Conservation (phyloP, 2,329 filamentous ascomycete species). For the Neofusicoccum umdonicola region DNA sequence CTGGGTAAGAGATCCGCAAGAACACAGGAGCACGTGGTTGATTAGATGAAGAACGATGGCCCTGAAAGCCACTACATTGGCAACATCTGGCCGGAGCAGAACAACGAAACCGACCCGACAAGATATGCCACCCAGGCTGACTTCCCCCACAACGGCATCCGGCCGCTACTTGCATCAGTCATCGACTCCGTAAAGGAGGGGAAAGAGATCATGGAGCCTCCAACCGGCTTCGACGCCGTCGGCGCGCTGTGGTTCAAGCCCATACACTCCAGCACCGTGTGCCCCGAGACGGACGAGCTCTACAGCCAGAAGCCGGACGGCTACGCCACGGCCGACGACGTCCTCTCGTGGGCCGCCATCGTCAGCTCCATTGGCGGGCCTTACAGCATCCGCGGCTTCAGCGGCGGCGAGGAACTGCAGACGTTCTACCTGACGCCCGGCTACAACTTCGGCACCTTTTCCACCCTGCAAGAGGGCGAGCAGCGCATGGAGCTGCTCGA, state of each 20-base stretch:
- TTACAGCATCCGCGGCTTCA: not conserved
- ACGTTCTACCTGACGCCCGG: not conserved
- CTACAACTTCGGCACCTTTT: not conserved
- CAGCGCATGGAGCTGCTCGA: not conserved
- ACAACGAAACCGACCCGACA: conserved; percentile 19
- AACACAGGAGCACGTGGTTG: not conserved
- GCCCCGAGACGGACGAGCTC: not conserved
- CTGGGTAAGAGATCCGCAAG: conserved; percentile 20
- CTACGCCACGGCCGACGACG: not conserved
- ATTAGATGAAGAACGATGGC: conserved; percentile 28
- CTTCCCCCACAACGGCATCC: conserved; percentile 34
- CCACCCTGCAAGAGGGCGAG: not conserved
- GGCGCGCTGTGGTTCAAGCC: conserved; percentile 11
- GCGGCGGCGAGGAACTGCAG: not conserved
- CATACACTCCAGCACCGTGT: not conserved
- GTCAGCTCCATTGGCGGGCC: not conserved
- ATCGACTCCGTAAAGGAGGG: conserved; percentile 32
- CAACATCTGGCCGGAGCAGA: conserved; percentile 32
- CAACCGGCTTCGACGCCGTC: not conserved
- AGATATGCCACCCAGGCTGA: conserved; percentile 29
- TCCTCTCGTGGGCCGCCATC: not conserved
- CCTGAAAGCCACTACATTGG: conserved; percentile 41
- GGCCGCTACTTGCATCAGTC: conserved; percentile 36
- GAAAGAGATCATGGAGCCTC: not conserved
- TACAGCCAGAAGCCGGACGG: not conserved